Evolutionary conservation across 305 asterid genomes (phyloP), one percentile per base, ranked within the genome.

Genomic region (Petunia hybrid): DNA sequence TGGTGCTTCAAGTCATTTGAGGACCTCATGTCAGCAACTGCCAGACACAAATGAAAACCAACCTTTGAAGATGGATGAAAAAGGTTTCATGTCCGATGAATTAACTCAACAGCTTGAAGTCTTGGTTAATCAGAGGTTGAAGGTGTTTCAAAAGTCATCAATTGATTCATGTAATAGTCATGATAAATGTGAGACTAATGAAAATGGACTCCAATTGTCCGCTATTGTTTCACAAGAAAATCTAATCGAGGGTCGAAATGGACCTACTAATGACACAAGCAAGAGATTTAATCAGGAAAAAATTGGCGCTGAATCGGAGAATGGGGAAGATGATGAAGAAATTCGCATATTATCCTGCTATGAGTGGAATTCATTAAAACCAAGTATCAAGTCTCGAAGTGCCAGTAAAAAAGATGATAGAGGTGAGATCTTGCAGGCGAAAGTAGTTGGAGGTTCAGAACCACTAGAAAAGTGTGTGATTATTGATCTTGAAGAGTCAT

Each of bases 281-380:
- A 53, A 76, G 42, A 2, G 22, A 14, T 78, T 39, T 57, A 57
- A 81, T 43, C 79, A 22, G 42, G 56, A 60, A 66, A 78, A 55
- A 38, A 5, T 35, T 53, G 80, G 41, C 3, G 6, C 70, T 36
- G 75, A 13, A 56, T 64, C 71, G 39, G 40, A 68, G 39, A 79
- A 2, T 22, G 80, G 35, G 16, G 75, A 46, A 46, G 75, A 85
- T 76, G 82, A 78, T 53, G 83, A 63, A 3, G 86, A 81, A 8
- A 45, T 83, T 31, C 39, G 39, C 22, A 2, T 83, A 56, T 67
- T 85, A 75, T 80, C 89, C 55, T 73, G 79, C 8, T 77, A 36
- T 4, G 82, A 83, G 62, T 83, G 87, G 88, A 64, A 68, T 41
- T 41, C 40, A 36, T 35, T 4, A 16, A 81, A 77, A 55, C 71